Evolutionary conservation across 306 rosid genomes (phyloP).

Genomic region (Vachellia collinsii): DNA sequence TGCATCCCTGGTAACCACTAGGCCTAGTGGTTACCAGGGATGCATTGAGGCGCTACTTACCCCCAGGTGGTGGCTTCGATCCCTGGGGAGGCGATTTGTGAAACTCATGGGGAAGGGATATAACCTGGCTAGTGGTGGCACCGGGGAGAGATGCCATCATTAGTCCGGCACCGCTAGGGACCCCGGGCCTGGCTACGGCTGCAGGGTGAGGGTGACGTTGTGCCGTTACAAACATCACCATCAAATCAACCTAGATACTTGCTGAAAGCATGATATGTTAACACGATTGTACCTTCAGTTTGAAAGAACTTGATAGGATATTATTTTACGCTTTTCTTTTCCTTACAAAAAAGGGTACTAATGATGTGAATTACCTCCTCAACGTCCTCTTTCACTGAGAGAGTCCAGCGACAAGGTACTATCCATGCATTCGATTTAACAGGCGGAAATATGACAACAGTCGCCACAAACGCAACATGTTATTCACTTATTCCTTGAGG

Average conservation of each 20-base stretch:
- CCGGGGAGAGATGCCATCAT: no score
- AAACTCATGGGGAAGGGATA: no score
- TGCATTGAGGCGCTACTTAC: no score
- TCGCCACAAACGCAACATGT: slow-evolving; percentile 5
- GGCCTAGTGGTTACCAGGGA: no score
- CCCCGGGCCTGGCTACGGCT: no score
- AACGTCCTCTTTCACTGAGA: slow-evolving; percentile 28
- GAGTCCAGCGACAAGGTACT: slow-evolving; percentile 54
- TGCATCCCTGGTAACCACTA: no score
- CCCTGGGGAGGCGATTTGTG: no score
- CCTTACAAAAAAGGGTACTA: neutral
- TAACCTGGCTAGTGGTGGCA: no score
- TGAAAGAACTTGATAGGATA: neutral
- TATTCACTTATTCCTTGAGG: neutral
- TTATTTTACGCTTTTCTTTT: neutral
- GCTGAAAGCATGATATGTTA: neutral
- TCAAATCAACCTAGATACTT: neutral
- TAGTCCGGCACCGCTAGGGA: no score
- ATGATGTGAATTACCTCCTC: slow-evolving; percentile 42
- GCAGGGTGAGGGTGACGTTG: no score
- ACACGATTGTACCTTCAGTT: neutral
- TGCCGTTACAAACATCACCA: no score
- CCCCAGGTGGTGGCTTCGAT: no score
- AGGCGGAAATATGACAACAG: slow-evolving; percentile 41
- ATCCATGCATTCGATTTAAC: slow-evolving; percentile 47